Base-by-base conservation (phyloP, 257 asterid species). In the Anisodus acutangulus region DNA sequence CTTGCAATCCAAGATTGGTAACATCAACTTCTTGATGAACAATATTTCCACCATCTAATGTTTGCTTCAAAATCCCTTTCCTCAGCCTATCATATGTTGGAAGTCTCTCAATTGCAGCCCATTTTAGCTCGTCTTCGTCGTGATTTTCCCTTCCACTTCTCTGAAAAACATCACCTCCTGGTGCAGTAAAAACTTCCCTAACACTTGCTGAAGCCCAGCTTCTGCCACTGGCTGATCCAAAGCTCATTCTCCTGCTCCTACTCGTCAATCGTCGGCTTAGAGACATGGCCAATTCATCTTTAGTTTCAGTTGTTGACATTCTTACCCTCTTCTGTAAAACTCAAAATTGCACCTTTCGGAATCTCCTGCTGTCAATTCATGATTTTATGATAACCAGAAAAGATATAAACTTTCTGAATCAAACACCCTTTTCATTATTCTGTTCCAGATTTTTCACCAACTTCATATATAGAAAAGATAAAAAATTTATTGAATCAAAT, bases 101-200 rank as follows among this genome's bases (percentile, higher is more conserved):
- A 69, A 94, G 97, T 86, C 97, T 90, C 88, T 94, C 99, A 6
- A 96, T 93, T 41, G 99, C 98, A 3, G 99, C 99, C 99, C 98
- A 96, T 89, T 88, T 89, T 6, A 96, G 93, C 90, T 94, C 98
- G 37, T 91, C 95, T 85, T 96, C 95, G 66, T 94, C 99, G 62
- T 94, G 92, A 45, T 87, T 88, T 6, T 92, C 97, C 79, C 93
- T 90, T 67, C 84, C 94, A 86, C 94, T 96, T 74, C 81, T 85
- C 81, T 89, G 91, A 69, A 92, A 94, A 26, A 91, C 94, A 85
- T 92, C 97, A 60, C 90, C 87, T 11, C 95, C 98, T 0, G 95
- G 88, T 7, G 90, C 94, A n/a, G 89, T 89, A 85, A 94, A 91
- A 69, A 39, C 78, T 11, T 72, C 80, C 9, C 43, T 22, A 47